Conservation (phyloP, 2,329 filamentous ascomycete genomes). For the Colletotrichum phormii region DNA sequence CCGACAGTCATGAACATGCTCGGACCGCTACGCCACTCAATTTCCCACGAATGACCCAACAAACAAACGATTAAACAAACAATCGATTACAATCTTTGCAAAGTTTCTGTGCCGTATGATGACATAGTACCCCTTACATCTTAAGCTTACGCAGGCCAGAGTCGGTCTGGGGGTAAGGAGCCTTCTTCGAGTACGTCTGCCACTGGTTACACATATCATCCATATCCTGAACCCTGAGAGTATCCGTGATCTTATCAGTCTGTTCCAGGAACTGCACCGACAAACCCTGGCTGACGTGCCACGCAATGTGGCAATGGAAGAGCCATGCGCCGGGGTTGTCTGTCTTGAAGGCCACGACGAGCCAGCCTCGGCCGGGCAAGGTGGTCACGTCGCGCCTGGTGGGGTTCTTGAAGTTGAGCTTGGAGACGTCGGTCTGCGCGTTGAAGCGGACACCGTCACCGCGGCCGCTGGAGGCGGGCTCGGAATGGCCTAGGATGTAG, state of each 20-base stretch:
- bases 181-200: constrained; percentile 16
- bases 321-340: constrained; percentile 63
- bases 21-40: not conserved
- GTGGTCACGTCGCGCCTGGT: constrained; percentile 59
- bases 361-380: constrained; percentile 54
- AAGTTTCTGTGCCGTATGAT: too few relatives aligned
- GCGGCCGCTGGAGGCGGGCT: constrained; percentile 16
- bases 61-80: not conserved
- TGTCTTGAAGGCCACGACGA: constrained; percentile 59
- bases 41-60: not conserved
- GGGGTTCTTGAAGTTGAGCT: constrained; percentile 55
- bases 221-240: constrained; percentile 10
- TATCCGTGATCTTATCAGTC: constrained; percentile 32
- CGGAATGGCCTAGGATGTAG: constrained; percentile 51
- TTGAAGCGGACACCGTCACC: constrained; percentile 40
- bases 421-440: constrained; percentile 44
- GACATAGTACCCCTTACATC: not conserved
- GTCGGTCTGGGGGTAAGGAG: constrained; percentile 14
- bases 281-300: constrained; percentile 61
- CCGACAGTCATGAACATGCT: constrained; percentile 13
- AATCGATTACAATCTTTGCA: not conserved
- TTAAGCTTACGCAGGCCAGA: constrained; percentile 16
- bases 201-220: constrained; percentile 21
- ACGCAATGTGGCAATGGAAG: constrained; percentile 61
- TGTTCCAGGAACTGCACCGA: constrained; percentile 63